Evolutionary conservation across 1,284 basidiomycete genomes (phyloP).

Genomic region (Austropuccinia psidii): DNA sequence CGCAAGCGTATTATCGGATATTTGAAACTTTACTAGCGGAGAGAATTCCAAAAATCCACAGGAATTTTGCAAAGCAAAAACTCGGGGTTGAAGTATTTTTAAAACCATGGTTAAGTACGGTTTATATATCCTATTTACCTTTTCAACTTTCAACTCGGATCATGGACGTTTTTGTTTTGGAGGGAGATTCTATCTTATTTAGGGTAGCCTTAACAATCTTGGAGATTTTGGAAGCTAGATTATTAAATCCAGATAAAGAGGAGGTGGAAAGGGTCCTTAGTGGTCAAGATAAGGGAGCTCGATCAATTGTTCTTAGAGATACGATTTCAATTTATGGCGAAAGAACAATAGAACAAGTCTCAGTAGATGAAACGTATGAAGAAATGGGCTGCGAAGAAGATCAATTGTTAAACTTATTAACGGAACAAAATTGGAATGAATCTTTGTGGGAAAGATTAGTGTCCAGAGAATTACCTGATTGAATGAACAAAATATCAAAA

Average conservation of each 20-base stretch:
- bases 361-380: constrained; percentile 68
- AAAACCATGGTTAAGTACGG: constrained; percentile 64
- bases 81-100: constrained; percentile 70
- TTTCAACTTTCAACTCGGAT: constrained; percentile 43
- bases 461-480: constrained; percentile 77
- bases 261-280: constrained; percentile 61
- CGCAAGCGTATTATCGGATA: constrained; percentile 62
- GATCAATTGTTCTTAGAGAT: constrained; percentile 41
- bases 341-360: constrained; percentile 75
- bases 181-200: constrained; percentile 79
- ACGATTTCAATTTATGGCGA: constrained; percentile 52
- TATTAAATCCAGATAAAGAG: constrained; percentile 71
- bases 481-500: too few relatives aligned
- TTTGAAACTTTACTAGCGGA: constrained; percentile 86
- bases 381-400: constrained; percentile 55
- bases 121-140: constrained; percentile 51
- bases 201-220: constrained; percentile 74
- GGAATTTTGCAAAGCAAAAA: constrained; percentile 88
- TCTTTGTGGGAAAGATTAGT: constrained; percentile 77
- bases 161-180: constrained; percentile 61
- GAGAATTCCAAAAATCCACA: constrained; percentile 89
- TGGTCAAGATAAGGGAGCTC: constrained; percentile 42
- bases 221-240: constrained; percentile 71
- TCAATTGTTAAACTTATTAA: not conserved
- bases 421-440: constrained; percentile 61